A percentile compares a stretch with the other conserved stretches of the same genome.
Conservation (phyloP, 2,329 filamentous ascomycete species). For the Paracoccidioides lutzii region DNA sequence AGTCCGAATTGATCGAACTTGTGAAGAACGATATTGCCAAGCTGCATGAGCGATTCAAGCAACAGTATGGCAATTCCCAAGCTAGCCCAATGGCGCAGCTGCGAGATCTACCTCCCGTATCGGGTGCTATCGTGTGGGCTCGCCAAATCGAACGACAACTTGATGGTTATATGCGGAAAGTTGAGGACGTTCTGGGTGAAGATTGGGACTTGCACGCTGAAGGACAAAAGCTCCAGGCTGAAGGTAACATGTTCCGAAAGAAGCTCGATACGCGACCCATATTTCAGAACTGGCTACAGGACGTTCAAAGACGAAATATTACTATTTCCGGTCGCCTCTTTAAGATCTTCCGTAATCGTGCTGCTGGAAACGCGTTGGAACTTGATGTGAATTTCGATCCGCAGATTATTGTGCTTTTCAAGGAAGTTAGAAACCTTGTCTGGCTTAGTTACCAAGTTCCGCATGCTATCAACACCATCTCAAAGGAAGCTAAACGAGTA, state of each 20-base stretch:
- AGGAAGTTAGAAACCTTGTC: constrained; percentile 88
- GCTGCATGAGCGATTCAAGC: constrained; percentile 94
- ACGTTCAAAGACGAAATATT: constrained; percentile 77
- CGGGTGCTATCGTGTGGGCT: constrained; percentile 94
- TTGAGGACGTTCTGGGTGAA: constrained; percentile 91
- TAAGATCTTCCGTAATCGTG: constrained; percentile 72
- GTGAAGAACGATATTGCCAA: constrained; percentile 92
- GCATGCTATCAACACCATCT: constrained; percentile 86
- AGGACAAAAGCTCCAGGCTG: constrained; percentile 81
- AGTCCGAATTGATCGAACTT: constrained; percentile 94
- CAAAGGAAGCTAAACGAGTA: constrained; percentile 96
- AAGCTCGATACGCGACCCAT: constrained; percentile 91
- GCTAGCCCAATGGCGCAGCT: constrained; percentile 97
- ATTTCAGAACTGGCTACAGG: constrained; percentile 88
- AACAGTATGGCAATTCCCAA: constrained; percentile 96
- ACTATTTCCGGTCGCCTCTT: constrained; percentile 89
- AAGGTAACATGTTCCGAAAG: constrained; percentile 87
- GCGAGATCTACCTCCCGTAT: constrained; percentile 87
- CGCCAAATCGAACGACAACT: constrained; percentile 94
- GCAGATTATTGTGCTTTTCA: constrained; percentile 95
- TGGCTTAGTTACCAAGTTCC: constrained; percentile 94
- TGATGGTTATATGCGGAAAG: constrained; percentile 94
- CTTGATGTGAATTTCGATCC: constrained; percentile 92
- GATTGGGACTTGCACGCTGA: constrained; percentile 93
- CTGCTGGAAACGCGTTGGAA: constrained; percentile 80